These are phyloP conservation scores for Carex sylvatica DNA, from an alignment of 202 grass and related monocot genomes.

Conservation along the genomic window DNA sequence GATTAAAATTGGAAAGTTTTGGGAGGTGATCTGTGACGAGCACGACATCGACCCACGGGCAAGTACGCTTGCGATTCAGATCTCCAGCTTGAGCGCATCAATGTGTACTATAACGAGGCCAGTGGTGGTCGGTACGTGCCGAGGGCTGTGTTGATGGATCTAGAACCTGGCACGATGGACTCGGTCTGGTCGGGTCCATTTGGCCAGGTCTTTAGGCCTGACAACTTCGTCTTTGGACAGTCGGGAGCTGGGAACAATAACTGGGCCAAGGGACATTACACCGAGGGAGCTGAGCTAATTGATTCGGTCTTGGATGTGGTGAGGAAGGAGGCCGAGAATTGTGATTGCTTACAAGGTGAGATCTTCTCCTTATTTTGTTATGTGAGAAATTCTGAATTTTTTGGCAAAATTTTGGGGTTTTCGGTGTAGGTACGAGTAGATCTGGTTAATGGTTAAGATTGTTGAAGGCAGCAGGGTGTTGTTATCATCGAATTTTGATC, in stretches of 20 bases:
- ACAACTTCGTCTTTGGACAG: slow-evolving; percentile 96
- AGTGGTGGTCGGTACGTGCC: slow-evolving; percentile 70
- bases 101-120: slow-evolving; percentile 98
- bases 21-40: slow-evolving; percentile 98
- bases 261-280: slow-evolving; percentile 95
- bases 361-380: neutral
- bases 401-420: slow-evolving; percentile 16
- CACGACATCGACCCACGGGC: slow-evolving; percentile 82
- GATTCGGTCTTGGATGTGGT: slow-evolving; percentile 83
- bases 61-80: slow-evolving; percentile 70
- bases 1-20: too few species aligned
- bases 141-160: slow-evolving; percentile 90
- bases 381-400: neutral
- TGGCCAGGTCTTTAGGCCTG: slow-evolving; percentile 87
- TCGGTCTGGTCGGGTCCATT: slow-evolving; percentile 68
- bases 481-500: neutral
- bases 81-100: slow-evolving; percentile 92
- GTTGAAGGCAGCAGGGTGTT: neutral
- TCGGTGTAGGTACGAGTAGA: slow-evolving; percentile 8
- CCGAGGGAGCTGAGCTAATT: slow-evolving; percentile 90
- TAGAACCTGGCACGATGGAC: slow-evolving; percentile 92
- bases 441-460: slow-evolving; percentile 34
- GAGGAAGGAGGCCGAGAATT: slow-evolving; percentile 91
- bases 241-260: slow-evolving; percentile 80
- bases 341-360: slow-evolving; percentile 66